Base-by-base conservation (phyloP, 805 yeast genomes). In the Kuraishia ogatae region DNA sequence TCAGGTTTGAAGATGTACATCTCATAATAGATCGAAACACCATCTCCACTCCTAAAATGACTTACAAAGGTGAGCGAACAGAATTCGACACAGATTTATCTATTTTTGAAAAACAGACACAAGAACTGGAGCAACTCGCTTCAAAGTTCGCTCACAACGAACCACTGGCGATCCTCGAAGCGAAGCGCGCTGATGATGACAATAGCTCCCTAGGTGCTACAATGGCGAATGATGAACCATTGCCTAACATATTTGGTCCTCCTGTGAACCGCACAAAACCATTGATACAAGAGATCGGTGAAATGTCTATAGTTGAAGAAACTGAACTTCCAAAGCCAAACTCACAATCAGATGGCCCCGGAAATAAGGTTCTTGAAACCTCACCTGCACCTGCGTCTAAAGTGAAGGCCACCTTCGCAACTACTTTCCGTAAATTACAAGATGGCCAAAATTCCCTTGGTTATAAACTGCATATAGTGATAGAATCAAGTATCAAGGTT, bases 31-130 rank as follows among this genome's bases (percentile, higher is more conserved):
- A 85, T 55, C 71, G 96, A 54, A 86, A 84, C 53, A 65, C 66
- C 43, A 73, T 82, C 51, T 65, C 81, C 2, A 72, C 81, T 2
- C 97, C 97, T 1, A 89, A 88, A 61, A 76, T 93, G 82, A 66
- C 75, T 11, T 70, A 78, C 52, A 91, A 91, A 70, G 96, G 96
- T 0, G 73, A 79, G 2, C 74, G 84, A 0, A 76, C 71, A 39
- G 71, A 80, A 20, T 62, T 77, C 20, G 70, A 72, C 47, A 65
- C 72, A 7, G 87, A 82, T 43, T 56, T 82, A 39, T 66, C 68
- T 6, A 65, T 65, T 6, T 62, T 78, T 24, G 73, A 74, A 54
- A 66, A 68, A 48, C 70, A 67, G 51, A 56, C 70, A 3, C 66
- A 71, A 39, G 71, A 71, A 29, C 62, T 71, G 11, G 62, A 66